Evolutionary conservation across 352 stramenopile species (phyloP), one percentile per base, ranked within the genome.

Genomic region (Phytopythium helicoides): DNA sequence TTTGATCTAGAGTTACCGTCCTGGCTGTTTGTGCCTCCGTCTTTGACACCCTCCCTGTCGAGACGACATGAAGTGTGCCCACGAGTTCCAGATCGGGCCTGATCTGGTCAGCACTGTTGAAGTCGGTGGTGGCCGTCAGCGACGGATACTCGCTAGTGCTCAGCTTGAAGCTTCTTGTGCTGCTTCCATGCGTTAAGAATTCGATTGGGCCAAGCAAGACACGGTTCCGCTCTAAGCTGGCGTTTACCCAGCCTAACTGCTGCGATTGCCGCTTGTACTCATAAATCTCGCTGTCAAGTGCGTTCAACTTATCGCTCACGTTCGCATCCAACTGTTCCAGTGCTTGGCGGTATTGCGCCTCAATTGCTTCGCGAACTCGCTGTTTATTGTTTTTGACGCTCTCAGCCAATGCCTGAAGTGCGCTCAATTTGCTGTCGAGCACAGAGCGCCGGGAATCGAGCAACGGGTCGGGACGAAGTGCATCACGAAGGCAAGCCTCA

Each of bases 191-290:
- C 0, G 64, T 56, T 10, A 93, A 60, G 37, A 93, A 93, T 18
- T 86, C 76, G 21, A 89, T 62, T 0, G 77, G 60, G 14, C 71
- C 62, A 0, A 73, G 54, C 23, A 66, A 26, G 1, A 56, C 57
- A n/a, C 83, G 81, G 11, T 76, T 64, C n/a, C 72, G 64, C 0
- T 81, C 67, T 0, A 93, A 63, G 26, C 71, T 76, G 31, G 74
- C 66, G 22, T 90, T 81, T 18, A 81, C 56, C 83, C 83, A 93
- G 15, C 83, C 78, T 35, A 93, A 85, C 28, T 90, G 76, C 42
- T 93, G 68, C 11, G 73, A 31, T 46, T 92, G 79, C 0, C 81
- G 76, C 35, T 78, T 48, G 11, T 83, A 76, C 47, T 94, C 83
- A 16, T 88, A 60, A 1, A 50, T 47, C 58, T 92, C 83, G 19